Conservation (phyloP, 73 alveolate species). For the Breviolum minutum region DNA sequence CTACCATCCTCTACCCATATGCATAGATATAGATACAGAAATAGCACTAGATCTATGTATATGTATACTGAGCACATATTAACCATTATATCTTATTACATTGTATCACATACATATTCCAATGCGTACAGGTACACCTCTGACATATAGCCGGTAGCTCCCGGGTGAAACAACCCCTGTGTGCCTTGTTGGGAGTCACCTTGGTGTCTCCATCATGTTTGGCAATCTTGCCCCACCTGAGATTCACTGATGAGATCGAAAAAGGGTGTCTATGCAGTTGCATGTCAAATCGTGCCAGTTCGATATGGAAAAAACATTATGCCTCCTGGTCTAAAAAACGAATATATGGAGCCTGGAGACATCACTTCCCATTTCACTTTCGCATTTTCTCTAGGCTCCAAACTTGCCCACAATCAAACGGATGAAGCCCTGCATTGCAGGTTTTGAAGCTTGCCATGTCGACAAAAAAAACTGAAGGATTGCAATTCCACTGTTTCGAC, state of each 20-base stretch:
- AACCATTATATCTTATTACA: too few relatives aligned
- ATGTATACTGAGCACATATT: too few relatives aligned
- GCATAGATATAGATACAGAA: too few relatives aligned
- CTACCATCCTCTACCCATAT: too few relatives aligned
- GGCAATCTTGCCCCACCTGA: conserved; percentile 85
- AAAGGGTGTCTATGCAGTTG: too few relatives aligned
- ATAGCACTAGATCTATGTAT: too few relatives aligned
- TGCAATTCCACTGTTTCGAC: not conserved
- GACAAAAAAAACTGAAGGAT: too few relatives aligned
- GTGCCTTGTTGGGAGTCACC: conserved; percentile 47
- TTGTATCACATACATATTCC: too few relatives aligned
- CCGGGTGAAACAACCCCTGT: not conserved
- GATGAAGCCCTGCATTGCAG: conserved; percentile 63
- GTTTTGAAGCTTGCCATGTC: not conserved
- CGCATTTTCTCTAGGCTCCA: not conserved
- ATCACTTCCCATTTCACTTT: too few relatives aligned
- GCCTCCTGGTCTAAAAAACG: not conserved
- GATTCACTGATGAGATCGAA: not conserved
- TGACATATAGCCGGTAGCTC: too few relatives aligned
- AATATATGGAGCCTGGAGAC: not conserved
- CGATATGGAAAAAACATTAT: too few relatives aligned
- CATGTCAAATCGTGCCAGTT: not conserved
- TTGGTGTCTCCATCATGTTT: conserved; percentile 57
- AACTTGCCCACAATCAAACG: conserved; percentile 87
- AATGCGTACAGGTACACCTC: too few relatives aligned